Evolutionary conservation across 352 stramenopile genomes (phyloP).

Genomic region (Aphanomyces astaci): DNA sequence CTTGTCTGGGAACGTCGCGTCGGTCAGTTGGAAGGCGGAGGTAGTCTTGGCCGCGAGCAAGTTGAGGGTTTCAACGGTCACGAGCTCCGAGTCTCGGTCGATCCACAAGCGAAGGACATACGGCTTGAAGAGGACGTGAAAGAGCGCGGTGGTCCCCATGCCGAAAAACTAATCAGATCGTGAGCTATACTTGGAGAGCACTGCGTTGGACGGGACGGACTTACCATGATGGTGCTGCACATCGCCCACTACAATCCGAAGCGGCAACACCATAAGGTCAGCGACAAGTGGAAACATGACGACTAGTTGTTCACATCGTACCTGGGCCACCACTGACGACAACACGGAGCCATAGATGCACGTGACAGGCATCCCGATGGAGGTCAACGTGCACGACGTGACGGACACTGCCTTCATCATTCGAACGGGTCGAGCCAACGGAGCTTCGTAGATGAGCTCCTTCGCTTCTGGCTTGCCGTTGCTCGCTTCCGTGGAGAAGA

Average conservation of each 20-base stretch:
- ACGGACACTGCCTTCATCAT: constrained; percentile 84
- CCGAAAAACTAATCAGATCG: constrained; percentile 79
- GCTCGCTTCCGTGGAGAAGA: background rate
- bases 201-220: background rate
- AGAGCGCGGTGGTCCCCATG: constrained; percentile 70
- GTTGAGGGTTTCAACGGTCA: constrained; percentile 67
- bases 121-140: constrained; percentile 80
- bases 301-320: no score
- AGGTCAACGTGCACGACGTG: constrained; percentile 74
- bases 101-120: constrained; percentile 82
- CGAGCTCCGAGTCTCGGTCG: constrained; percentile 15
- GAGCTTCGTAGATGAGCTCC: constrained; percentile 12
- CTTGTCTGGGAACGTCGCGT: constrained; percentile 41
- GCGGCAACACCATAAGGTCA: background rate
- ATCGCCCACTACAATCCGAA: constrained; percentile 57
- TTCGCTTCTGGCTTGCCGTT: background rate
- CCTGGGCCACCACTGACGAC: constrained; percentile 62
- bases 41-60: constrained; percentile 52
- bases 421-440: constrained; percentile 34
- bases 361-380: constrained; percentile 66
- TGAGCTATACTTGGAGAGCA: no score
- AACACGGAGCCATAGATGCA: constrained; percentile 67
- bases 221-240: constrained; percentile 80
- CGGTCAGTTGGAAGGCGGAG: constrained; percentile 49
- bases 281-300: no score